A percentile compares a stretch with the other conserved stretches of the same genome.
phyloP scores from a whole-genome alignment of 2,329 filamentous ascomycete genomes.

The Arthrobotrys musiformis region DNA sequence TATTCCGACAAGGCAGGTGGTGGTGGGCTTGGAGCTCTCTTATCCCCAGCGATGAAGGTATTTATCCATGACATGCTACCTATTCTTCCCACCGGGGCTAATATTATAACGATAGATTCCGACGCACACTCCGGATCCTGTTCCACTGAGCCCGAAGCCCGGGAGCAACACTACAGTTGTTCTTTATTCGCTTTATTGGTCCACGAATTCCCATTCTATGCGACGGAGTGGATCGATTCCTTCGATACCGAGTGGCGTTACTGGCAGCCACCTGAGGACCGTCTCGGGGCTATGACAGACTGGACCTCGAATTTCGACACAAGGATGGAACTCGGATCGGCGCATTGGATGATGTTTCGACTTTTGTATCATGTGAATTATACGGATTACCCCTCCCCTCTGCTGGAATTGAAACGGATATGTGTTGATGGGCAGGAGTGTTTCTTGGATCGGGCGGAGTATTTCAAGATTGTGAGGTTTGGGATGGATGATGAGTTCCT shows the following conservation, averaged over 20 bases:
- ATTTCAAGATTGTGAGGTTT: background rate
- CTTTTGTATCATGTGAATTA: background rate
- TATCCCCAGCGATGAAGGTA: background rate
- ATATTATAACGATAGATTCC: background rate
- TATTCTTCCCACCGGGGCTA: background rate
- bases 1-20: background rate
- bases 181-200: conserved; percentile 21
- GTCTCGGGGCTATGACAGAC: background rate
- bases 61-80: background rate
- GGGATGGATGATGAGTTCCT: background rate
- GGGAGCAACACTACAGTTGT: background rate
- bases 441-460: background rate
- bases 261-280: conserved; percentile 3
- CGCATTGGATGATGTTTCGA: conserved; percentile 1
- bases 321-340: background rate
- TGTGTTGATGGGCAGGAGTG: background rate
- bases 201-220: conserved; percentile 16
- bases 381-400: background rate
- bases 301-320: background rate
- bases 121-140: background rate
- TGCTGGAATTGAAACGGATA: background rate
- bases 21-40: conserved; percentile 2
- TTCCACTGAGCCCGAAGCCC: background rate
- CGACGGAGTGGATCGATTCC: background rate
- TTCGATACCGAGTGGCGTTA: background rate